phyloP scores from a whole-genome alignment of 257 asterid species.

The Solanum pimpinellifolium region DNA sequence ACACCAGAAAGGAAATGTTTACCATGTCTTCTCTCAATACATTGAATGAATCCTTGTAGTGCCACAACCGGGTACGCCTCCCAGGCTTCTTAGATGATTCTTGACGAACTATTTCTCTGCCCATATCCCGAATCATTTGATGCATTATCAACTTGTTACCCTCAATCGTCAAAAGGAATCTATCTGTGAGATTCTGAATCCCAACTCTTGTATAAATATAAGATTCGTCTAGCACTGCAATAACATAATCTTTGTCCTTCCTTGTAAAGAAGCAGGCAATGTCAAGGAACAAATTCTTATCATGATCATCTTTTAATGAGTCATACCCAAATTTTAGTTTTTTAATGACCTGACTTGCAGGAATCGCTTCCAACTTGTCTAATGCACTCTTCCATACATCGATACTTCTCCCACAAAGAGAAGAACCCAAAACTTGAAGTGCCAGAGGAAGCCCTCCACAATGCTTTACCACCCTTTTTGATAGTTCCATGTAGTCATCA shows the following conservation, averaged over 20 bases:
- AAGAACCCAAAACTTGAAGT: not conserved
- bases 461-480: not conserved
- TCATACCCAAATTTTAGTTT: not conserved
- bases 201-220: not conserved
- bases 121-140: not conserved
- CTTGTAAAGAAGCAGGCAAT: not conserved
- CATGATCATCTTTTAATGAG: not conserved
- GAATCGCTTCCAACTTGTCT: not conserved
- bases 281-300: not conserved
- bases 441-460: conserved; percentile 1
- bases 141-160: not conserved
- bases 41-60: not conserved
- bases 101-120: not conserved
- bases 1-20: not conserved
- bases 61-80: not conserved
- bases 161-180: not conserved
- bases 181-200: not conserved
- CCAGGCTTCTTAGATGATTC: not conserved
- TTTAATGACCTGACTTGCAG: not conserved
- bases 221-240: not conserved
- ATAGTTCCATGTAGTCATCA: not conserved
- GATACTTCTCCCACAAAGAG: not conserved
- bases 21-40: not conserved
- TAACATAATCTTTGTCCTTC: not conserved
- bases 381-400: not conserved